These are phyloP conservation scores for Lathyrus sativus DNA, from an alignment of 306 rosid species.

Conservation along the genomic window DNA sequence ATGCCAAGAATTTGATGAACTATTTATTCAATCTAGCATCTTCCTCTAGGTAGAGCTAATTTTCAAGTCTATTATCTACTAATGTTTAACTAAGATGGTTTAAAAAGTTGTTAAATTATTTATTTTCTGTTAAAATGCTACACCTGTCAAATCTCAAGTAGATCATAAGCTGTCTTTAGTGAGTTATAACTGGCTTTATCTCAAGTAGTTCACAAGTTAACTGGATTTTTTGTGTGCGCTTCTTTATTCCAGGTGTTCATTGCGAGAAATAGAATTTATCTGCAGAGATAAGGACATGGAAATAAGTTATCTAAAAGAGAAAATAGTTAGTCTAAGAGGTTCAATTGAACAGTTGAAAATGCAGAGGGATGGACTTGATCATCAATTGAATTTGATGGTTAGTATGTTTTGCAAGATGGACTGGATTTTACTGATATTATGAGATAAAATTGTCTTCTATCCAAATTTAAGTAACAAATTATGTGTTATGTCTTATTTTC, in stretches of 20 bases:
- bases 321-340: slow-evolving; percentile 63
- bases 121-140: not conserved
- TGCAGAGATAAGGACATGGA: slow-evolving; percentile 78
- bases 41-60: slow-evolving; percentile 69
- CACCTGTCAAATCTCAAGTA: slow-evolving; percentile 15
- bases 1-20: slow-evolving; percentile 92
- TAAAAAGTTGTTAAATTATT: not conserved
- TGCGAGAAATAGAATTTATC: slow-evolving; percentile 72
- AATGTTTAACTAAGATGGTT: slow-evolving; percentile 6
- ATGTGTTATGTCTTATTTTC: not conserved
- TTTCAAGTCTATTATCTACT: slow-evolving; percentile 12
- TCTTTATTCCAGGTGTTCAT: slow-evolving; percentile 57
- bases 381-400: slow-evolving; percentile 64
- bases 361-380: slow-evolving; percentile 71
- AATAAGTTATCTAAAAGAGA: slow-evolving; percentile 79
- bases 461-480: slow-evolving; percentile 14
- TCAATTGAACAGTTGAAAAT: slow-evolving; percentile 66
- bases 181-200: not conserved
- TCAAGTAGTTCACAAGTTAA: not conserved
- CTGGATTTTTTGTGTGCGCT: slow-evolving; percentile 7
- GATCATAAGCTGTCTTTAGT: not conserved
- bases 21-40: slow-evolving; percentile 84
- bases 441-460: slow-evolving; percentile 11
- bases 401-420: too few species aligned
- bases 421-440: not conserved